Evolutionary conservation across 1,284 basidiomycete species (phyloP).

Genomic region (Rhodotorula sp.): DNA sequence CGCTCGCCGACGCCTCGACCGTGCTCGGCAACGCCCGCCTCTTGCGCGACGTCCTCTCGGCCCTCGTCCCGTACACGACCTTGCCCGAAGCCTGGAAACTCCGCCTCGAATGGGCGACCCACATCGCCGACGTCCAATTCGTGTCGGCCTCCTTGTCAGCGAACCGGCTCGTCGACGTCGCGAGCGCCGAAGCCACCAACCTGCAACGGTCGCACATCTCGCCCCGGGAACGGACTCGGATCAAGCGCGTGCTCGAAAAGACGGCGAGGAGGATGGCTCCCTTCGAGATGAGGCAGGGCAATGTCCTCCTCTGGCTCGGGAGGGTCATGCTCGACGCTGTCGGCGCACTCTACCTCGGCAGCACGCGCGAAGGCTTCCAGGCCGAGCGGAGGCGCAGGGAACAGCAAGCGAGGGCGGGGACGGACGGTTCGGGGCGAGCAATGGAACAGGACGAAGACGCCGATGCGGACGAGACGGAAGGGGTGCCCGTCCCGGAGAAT

Average conservation of each 20-base stretch:
- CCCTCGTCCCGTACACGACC: conserved; percentile 31
- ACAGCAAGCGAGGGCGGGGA: background rate
- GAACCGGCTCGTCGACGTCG: conserved; percentile 34
- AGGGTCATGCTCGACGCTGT: conserved; percentile 36
- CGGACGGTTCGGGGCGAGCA: background rate
- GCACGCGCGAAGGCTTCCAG: conserved; percentile 19
- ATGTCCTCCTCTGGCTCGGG: conserved; percentile 29
- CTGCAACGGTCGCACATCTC: conserved; percentile 20
- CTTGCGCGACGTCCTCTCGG: conserved; percentile 28
- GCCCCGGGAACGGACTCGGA: conserved; percentile 9
- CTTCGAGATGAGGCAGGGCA: conserved; percentile 35
- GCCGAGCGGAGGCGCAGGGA: conserved; percentile 24
- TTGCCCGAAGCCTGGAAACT: conserved; percentile 23
- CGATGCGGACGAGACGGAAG: conserved; percentile 51
- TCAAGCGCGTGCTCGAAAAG: conserved; percentile 32
- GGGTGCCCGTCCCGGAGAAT: conserved; percentile 36
- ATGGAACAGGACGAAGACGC: conserved; percentile 50
- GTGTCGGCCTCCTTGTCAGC: conserved; percentile 33
- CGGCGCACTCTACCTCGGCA: conserved; percentile 29
- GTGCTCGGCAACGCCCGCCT: conserved; percentile 39
- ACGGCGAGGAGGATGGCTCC: conserved; percentile 31
- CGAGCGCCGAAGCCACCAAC: conserved; percentile 18
- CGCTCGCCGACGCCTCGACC: conserved; percentile 22
- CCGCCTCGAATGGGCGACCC: conserved; percentile 36
- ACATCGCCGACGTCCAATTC: conserved; percentile 39